These are phyloP conservation scores for Vitis hybrid DNA, from an alignment of 177 flowering plant genomes.

Conservation along the genomic window DNA sequence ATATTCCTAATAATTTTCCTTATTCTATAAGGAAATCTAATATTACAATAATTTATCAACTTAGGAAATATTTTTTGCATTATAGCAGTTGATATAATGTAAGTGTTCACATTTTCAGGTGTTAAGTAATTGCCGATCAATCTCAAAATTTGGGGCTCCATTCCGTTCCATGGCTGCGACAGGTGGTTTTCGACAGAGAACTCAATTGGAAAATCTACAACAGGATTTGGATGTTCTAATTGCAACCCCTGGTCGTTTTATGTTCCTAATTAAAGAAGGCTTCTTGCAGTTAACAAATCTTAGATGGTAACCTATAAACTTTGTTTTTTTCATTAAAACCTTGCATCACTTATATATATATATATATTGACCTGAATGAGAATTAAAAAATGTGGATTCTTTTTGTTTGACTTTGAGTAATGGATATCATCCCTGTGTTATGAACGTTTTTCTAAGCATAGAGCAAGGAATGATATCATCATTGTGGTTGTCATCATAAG, in stretches of 20 bases:
- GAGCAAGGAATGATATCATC: too few relatives aligned
- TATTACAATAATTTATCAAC: too few relatives aligned
- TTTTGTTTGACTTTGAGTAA: neutral
- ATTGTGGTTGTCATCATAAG: too few relatives aligned
- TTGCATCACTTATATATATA: neutral
- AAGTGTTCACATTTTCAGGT: slow-evolving; percentile 53
- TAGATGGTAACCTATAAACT: slow-evolving; percentile 52
- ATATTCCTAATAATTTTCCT: too few relatives aligned
- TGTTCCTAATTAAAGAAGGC: slow-evolving; percentile 76
- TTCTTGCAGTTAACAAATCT: slow-evolving; percentile 71
- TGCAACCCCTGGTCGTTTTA: slow-evolving; percentile 95
- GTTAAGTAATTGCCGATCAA: slow-evolving; percentile 65
- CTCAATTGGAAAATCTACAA: slow-evolving; percentile 79
- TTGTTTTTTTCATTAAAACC: neutral
- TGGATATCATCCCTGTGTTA: too few relatives aligned
- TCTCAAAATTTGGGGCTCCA: slow-evolving; percentile 85
- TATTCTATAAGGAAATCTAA: too few relatives aligned
- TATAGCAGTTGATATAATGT: too few relatives aligned
- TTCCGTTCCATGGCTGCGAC: slow-evolving; percentile 95
- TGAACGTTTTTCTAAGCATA: too few relatives aligned
- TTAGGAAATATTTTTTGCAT: too few relatives aligned
- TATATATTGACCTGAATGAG: neutral
- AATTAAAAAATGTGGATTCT: neutral
- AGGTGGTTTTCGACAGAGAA: slow-evolving; percentile 89
- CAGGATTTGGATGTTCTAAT: slow-evolving; percentile 84